Evolutionary conservation across 2,329 filamentous ascomycete species (phyloP), one percentile per base, ranked within the genome.

Genomic region (Aspergillus glaucus): DNA sequence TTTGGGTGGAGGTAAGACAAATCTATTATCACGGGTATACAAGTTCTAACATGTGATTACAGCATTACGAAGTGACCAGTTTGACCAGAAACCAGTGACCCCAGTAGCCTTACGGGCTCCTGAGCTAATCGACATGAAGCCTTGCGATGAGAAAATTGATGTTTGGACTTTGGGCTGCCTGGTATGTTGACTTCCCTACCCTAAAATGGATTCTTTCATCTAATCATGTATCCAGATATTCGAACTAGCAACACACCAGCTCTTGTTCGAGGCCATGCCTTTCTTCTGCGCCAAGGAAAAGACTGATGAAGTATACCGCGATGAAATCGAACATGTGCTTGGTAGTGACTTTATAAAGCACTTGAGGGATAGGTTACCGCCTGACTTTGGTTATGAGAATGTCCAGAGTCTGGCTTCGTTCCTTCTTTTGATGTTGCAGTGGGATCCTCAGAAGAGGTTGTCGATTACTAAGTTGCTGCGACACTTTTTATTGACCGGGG

Each of bases 151-250:
- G 19, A 44, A 26, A 1, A 52, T 57, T 15, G 57, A 60, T 45
- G 55, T 58, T 32, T 60, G 57, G 59, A 34, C 51, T 39, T 45
- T 59, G 47, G 56, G 53, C 17, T 61, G 56, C 39, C 50, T 58
- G 49, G 58, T 61, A 55, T 50, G 51, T 19, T 40, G 19, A 26
- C 17, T 39, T 21, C 15, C 15, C 2, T 15, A 39, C 15, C 36
- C 36, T 39, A 7, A 39, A 19, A 19, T 8, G 8, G 9, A 15
- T 14, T 5, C n/a, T 15, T 39, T n/a, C n/a, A 15, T 15, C 19
- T 8, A 39, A n/a, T 7, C n/a, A n/a, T 15, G 17, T 6, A 15
- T 40, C 39, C 36, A 39, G 36, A 21, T 39, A 19, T 21, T 39
- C 9, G 14, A 39, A 39, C 15, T 39, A 15, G 36, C 15, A 7